phyloP scores from a whole-genome alignment of 768 basidiomycete species.

The Mycena belliarum region DNA sequence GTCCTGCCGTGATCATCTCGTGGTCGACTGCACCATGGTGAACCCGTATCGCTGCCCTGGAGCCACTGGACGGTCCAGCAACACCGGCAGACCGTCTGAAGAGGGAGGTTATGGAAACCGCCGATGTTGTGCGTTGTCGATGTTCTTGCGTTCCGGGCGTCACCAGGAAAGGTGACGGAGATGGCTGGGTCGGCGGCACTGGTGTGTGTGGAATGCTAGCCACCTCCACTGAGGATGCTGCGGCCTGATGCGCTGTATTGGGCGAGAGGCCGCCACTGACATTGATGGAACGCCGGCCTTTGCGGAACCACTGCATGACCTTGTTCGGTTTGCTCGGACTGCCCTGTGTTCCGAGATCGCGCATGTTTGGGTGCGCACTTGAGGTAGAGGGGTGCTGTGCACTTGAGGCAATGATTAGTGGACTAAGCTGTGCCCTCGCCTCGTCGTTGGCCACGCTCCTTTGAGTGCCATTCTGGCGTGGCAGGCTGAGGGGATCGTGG shows the following conservation, averaged over 20 bases:
- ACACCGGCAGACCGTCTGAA: conserved; percentile 21
- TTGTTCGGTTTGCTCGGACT: conserved; percentile 86
- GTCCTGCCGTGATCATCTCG: conserved; percentile 73
- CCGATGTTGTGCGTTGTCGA: conserved; percentile 19
- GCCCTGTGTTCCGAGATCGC: conserved; percentile 49
- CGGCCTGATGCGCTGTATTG: conserved; percentile 4
- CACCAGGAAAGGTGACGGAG: conserved; percentile 14
- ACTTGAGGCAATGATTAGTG: conserved; percentile 8
- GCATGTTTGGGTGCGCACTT: conserved; percentile 33
- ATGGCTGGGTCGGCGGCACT: not conserved
- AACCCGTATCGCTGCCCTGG: conserved; percentile 47
- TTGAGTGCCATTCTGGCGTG: not conserved
- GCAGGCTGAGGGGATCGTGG: not conserved
- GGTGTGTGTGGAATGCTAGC: conserved; percentile 11
- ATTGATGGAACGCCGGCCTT: conserved; percentile 14
- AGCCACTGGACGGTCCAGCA: not conserved
- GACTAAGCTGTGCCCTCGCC: conserved; percentile 11
- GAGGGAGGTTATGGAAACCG: conserved; percentile 20
- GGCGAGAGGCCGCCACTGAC: conserved; percentile 7
- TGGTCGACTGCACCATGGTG: conserved; percentile 92
- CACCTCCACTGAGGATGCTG: conserved; percentile 18
- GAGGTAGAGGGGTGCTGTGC: conserved; percentile 3
- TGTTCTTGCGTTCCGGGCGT: conserved; percentile 18
- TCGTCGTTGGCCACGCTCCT: not conserved
- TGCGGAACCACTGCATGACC: conserved; percentile 99